Conservation (phyloP, 441 rosid species). For the Melastoma candidum region DNA sequence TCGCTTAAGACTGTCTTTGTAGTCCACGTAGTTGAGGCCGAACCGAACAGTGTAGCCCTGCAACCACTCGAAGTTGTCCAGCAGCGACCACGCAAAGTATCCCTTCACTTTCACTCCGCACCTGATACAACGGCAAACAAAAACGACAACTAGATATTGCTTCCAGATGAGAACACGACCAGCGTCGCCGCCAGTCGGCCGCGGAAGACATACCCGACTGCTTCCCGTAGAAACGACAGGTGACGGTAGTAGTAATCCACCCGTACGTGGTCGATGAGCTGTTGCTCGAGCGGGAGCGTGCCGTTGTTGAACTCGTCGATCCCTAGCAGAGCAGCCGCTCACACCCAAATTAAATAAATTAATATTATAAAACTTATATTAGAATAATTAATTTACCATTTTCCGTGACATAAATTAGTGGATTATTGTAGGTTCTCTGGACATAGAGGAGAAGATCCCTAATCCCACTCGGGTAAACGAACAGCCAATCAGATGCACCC, state of each 20-base stretch:
- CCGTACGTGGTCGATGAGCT: not conserved
- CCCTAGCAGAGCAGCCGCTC: not conserved
- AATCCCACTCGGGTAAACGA: conserved; percentile 1
- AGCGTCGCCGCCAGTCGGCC: no score
- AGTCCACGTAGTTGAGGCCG: conserved; percentile 16
- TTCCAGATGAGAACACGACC: no score
- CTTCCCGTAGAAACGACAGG: not conserved
- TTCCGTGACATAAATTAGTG: conserved; percentile 1
- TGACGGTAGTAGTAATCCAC: conserved; percentile 2
- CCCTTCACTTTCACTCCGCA: conserved; percentile 14
- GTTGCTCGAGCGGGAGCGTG: conserved; percentile 1
- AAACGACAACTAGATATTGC: no score
- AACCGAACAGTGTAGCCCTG: conserved; percentile 12
- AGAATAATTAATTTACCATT: not conserved
- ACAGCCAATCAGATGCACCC: conserved; percentile 4
- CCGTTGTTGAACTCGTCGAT: not conserved
- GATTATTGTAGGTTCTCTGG: not conserved
- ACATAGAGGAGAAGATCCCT: not conserved
- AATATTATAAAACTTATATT: not conserved
- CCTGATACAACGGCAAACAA: not conserved
- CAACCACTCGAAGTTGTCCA: conserved; percentile 20
- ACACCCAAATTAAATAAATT: not conserved
- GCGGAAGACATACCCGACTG: not conserved
- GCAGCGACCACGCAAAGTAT: conserved; percentile 17
- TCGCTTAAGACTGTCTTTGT: conserved; percentile 8